Conservation (phyloP, 2,329 filamentous ascomycete genomes). For the Diatrype stigma region DNA sequence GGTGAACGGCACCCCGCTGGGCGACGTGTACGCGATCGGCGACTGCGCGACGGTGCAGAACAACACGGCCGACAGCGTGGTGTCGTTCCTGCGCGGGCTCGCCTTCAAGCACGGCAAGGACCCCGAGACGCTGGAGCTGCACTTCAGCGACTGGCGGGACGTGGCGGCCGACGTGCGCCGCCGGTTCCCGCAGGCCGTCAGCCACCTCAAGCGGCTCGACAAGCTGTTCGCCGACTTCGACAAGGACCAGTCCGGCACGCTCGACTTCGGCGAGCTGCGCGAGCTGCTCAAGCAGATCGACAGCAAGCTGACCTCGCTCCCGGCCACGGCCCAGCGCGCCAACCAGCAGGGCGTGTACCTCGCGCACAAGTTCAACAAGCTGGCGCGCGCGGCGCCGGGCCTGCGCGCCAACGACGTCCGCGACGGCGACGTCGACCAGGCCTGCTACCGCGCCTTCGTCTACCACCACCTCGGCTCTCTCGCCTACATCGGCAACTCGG, state of each 20-base stretch:
- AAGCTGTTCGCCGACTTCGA: conserved; percentile 90
- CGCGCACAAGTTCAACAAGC: conserved; percentile 88
- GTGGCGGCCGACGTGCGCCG: conserved; percentile 80
- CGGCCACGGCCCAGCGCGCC: conserved; percentile 91
- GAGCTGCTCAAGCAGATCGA: conserved; percentile 91
- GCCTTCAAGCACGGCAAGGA: conserved; percentile 91
- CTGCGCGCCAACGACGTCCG: conserved; percentile 74
- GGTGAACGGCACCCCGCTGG: conserved; percentile 80
- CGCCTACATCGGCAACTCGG: conserved; percentile 94
- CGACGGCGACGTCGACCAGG: conserved; percentile 87
- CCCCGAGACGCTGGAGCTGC: conserved; percentile 80
- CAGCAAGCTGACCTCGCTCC: conserved; percentile 86
- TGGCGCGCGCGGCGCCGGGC: conserved; percentile 72
- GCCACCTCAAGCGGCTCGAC: conserved; percentile 84
- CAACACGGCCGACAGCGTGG: conserved; percentile 87
- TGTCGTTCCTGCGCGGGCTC: conserved; percentile 81
- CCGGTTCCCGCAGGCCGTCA: conserved; percentile 85
- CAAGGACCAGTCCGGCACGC: conserved; percentile 84
- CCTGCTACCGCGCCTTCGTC: conserved; percentile 90
- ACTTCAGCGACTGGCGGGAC: conserved; percentile 81
- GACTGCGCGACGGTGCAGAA: conserved; percentile 97
- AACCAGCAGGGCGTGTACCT: conserved; percentile 95
- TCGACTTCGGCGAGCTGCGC: conserved; percentile 88
- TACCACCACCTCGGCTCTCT: conserved; percentile 89
- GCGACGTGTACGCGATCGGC: conserved; percentile 93